A percentile compares a stretch with the other conserved stretches of the same genome.
Evolutionary conservation across 2,329 filamentous ascomycete species (phyloP).

Genomic region (Paracamarosporium sp.): DNA sequence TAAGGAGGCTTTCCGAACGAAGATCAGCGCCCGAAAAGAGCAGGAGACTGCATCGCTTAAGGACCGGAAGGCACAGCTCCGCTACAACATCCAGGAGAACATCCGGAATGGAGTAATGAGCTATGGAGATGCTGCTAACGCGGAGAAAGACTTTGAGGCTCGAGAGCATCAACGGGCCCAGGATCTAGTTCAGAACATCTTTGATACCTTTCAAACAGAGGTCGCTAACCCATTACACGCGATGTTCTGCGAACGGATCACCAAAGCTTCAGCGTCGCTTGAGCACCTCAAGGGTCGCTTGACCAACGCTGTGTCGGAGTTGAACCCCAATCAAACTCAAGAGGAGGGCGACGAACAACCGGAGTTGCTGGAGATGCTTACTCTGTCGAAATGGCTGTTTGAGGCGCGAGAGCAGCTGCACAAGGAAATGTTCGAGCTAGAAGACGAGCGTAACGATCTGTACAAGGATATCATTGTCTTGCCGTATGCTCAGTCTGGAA

Average conservation of each 20-base stretch:
- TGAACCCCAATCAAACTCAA: conserved; percentile 82
- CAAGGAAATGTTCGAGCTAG: conserved; percentile 82
- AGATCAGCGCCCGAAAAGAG: conserved; percentile 63
- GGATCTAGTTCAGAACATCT: conserved; percentile 77
- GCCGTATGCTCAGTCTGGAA: conserved; percentile 76
- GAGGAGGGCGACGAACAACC: conserved; percentile 96
- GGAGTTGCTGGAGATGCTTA: conserved; percentile 91
- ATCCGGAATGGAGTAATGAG: conserved; percentile 79
- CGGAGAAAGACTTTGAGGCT: conserved; percentile 75
- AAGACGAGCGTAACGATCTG: conserved; percentile 83
- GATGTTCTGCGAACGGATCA: conserved; percentile 77
- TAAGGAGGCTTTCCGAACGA: conserved; percentile 61
- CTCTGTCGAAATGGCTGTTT: conserved; percentile 95
- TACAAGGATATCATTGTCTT: conserved; percentile 84
- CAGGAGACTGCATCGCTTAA: conserved; percentile 60
- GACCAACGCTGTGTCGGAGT: conserved; percentile 71
- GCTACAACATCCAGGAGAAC: conserved; percentile 77
- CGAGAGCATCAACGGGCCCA: conserved; percentile 75
- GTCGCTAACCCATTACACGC: conserved; percentile 87
- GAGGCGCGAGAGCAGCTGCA: conserved; percentile 90
- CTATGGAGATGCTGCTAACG: conserved; percentile 81
- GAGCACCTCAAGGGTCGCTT: conserved; percentile 75
- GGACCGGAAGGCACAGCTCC: conserved; percentile 70
- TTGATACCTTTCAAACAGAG: conserved; percentile 81
- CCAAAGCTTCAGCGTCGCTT: conserved; percentile 77